These are phyloP conservation scores for Leccinum truebloodii DNA, from an alignment of 768 basidiomycete species.

Conservation along the genomic window DNA sequence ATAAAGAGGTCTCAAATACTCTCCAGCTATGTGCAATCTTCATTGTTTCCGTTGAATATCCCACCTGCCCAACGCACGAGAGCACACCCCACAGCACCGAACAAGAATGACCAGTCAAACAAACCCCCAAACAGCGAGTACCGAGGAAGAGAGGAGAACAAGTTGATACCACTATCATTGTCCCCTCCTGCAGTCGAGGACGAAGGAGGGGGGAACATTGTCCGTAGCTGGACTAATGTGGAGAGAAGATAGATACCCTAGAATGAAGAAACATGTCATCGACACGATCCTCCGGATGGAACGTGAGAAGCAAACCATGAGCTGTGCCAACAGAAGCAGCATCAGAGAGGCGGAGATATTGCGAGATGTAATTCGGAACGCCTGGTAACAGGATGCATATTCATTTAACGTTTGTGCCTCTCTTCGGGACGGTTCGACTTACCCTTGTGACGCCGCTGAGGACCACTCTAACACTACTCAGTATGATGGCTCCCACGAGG, in stretches of 20 bases:
- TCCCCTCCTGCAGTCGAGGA: conserved; percentile 12
- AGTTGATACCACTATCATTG: conserved; percentile 38
- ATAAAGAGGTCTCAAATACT: background rate
- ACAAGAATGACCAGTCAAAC: conserved; percentile 73
- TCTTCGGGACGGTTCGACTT: conserved; percentile 19
- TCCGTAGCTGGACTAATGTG: conserved; percentile 79
- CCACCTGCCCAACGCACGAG: conserved; percentile 56
- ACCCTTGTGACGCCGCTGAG: conserved; percentile 67
- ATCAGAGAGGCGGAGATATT: conserved; percentile 75
- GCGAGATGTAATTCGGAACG: conserved; percentile 62
- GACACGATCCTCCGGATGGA: conserved; percentile 5
- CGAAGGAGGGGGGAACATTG: conserved; percentile 65
- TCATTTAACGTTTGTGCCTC: background rate
- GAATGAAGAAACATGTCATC: conserved; percentile 6
- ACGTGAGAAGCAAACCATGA: conserved; percentile 59
- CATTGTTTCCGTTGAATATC: conserved; percentile 22
- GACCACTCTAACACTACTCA: conserved; percentile 70
- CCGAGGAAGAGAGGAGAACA: conserved; percentile 72
- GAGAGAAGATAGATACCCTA: conserved; percentile 84
- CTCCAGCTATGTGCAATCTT: conserved; percentile 12
- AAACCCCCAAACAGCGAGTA: conserved; percentile 73
- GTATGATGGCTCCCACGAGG: conserved; percentile 75
- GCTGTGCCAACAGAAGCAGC: conserved; percentile 74
- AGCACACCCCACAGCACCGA: conserved; percentile 52
- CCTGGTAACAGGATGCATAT: conserved; percentile 35